Evolutionary conservation across 192 early-diverging fungal genomes (phyloP).

Genomic region (Kickxella alabastrina): DNA sequence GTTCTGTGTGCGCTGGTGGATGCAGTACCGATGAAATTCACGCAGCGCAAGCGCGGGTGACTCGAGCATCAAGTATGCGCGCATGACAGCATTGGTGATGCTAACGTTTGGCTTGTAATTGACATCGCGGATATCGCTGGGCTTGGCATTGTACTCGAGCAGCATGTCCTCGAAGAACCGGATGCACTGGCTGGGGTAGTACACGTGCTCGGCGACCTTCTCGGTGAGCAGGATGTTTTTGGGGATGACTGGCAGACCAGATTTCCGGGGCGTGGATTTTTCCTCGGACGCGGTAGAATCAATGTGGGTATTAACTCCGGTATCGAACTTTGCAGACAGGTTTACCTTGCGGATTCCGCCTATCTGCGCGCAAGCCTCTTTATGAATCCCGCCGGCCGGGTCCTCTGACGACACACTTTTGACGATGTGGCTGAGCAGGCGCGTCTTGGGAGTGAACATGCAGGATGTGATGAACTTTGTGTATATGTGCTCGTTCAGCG

Average conservation of each 20-base stretch:
- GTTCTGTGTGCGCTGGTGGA: slow-evolving; percentile 21
- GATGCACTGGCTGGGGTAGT: slow-evolving; percentile 35
- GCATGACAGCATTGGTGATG: slow-evolving; percentile 45
- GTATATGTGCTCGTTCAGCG: slow-evolving; percentile 29
- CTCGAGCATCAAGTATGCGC: slow-evolving; percentile 29
- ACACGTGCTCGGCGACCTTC: slow-evolving; percentile 13
- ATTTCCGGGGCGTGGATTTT: background rate
- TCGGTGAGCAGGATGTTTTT: background rate
- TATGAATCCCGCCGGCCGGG: too few relatives aligned
- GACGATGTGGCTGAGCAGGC: slow-evolving; percentile 10
- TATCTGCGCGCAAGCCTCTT: too few relatives aligned
- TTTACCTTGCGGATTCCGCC: too few relatives aligned
- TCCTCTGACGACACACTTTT: background rate
- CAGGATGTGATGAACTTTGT: slow-evolving; percentile 48
- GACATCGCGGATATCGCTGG: slow-evolving; percentile 7
- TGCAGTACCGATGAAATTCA: slow-evolving; percentile 39
- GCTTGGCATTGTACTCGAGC: slow-evolving; percentile 12
- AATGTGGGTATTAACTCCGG: background rate
- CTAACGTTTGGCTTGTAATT: slow-evolving; percentile 21
- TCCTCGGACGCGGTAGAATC: background rate
- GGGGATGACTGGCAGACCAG: slow-evolving; percentile 23
- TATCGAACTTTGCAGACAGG: too few relatives aligned
- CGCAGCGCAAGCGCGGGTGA: slow-evolving; percentile 23
- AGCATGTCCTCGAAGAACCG: slow-evolving; percentile 41
- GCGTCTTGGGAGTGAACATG: slow-evolving; percentile 38